Conservation (phyloP, 2,329 filamentous ascomycete species). For the Phialophora macrospora region DNA sequence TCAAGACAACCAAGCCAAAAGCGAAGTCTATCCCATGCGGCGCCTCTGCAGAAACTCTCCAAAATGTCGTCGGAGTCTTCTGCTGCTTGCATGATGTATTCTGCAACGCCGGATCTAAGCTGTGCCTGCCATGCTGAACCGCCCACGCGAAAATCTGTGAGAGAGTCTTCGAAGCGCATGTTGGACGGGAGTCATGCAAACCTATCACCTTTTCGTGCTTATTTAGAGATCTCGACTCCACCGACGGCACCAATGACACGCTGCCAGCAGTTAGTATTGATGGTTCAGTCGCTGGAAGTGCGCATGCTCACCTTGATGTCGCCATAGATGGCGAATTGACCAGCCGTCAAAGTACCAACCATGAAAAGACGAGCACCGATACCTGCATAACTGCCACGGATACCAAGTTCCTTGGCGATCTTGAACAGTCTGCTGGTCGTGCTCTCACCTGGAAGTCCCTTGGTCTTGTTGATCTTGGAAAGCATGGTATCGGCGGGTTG, state of each 20-base stretch:
- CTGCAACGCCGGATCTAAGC: conserved; percentile 17
- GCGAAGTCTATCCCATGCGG: conserved; percentile 23
- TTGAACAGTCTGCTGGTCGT: conserved; percentile 81
- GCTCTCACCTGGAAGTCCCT: conserved; percentile 83
- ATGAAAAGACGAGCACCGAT: conserved; percentile 80
- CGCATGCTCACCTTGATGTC: conserved; percentile 49
- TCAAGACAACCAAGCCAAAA: conserved; percentile 17
- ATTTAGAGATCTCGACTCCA: conserved; percentile 32
- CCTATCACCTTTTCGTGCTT: conserved; percentile 15
- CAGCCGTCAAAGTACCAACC: conserved; percentile 75
- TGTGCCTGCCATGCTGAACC: conserved; percentile 19
- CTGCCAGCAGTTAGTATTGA: conserved; percentile 9
- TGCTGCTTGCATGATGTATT: conserved; percentile 20
- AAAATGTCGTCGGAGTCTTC: conserved; percentile 13
- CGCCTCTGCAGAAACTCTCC: conserved; percentile 3
- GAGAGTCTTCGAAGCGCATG: conserved; percentile 18
- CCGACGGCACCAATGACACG: conserved; percentile 24
- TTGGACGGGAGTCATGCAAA: conserved; percentile 14
- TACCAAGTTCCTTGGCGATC: conserved; percentile 83
- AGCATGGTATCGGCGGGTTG: conserved; percentile 94
- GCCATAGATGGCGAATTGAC: conserved; percentile 90
- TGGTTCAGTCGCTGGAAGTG: not conserved
- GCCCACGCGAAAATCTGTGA: conserved; percentile 18
- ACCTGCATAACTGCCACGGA: conserved; percentile 78
- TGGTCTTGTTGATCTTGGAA: conserved; percentile 94